Conservation (phyloP, 176 grass and related monocot species). For the Neostapfia colusana region DNA sequence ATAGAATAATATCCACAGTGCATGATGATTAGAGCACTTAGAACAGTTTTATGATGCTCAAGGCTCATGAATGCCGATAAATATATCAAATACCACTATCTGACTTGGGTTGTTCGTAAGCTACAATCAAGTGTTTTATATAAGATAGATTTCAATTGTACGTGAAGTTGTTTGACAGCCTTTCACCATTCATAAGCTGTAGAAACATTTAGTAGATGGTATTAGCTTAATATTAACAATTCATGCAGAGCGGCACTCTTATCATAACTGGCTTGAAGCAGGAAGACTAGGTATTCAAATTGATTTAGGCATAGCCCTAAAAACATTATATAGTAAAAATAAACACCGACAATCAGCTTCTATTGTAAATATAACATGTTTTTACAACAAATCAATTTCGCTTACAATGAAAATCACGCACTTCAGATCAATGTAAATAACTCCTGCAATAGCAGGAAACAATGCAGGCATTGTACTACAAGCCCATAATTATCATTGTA, state of each 20-base stretch:
- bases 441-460: neutral
- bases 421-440: neutral
- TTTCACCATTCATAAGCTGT: neutral
- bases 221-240: neutral
- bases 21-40: neutral
- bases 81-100: neutral
- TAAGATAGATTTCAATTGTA: neutral
- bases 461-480: neutral
- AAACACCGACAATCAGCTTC: slow-evolving; percentile 9
- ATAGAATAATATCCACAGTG: neutral
- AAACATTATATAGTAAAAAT: neutral
- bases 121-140: neutral
- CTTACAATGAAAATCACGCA: neutral
- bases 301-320: neutral
- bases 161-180: neutral
- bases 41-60: neutral
- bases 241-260: neutral
- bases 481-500: neutral
- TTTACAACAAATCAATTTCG: neutral
- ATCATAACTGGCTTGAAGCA: neutral
- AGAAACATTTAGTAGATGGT: neutral
- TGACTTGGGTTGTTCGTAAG: neutral
- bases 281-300: neutral
- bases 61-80: neutral
- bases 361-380: neutral